Evolutionary conservation across 108 stramenopile species (phyloP), one percentile per base, ranked within the genome.

Genomic region (Pseudonitzschia pungens): DNA sequence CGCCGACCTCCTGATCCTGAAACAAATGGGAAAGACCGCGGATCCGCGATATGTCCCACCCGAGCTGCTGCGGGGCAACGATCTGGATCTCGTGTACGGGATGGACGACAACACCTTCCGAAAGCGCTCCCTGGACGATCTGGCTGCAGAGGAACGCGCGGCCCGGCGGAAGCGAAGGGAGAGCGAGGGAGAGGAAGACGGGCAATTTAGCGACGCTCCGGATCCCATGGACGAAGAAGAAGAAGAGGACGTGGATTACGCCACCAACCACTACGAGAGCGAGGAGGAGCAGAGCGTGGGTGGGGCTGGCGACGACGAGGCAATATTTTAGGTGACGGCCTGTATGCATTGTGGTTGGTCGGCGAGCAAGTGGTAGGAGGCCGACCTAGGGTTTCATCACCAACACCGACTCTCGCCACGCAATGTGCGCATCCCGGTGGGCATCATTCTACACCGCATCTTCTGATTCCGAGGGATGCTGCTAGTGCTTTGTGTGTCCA

Each of bases 161-260:
- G 65, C n/a, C 8, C 36, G 44, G n/a, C 65, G 55, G 24, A 48
- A 54, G 26, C 52, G 58, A 27, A 52, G 36, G 43, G 67, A 33
- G n/a, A 65, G 33, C 12, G 82, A 65, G 3, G 80, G 72, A 42
- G 82, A 79, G 32, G 80, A 75, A 5, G 81, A 81, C 15, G 80
- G 66, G 16, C 69, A 84, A 24, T 70, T 56, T 0, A 83, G 74
- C n/a, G 86, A 87, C 44, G 82, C 85, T 16, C 76, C 22, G 51
- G 65, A 66, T 45, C 31, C 24, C 41, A 24, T 44, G 28, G 81
- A 84, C 40, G 88, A 87, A 18, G 82, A 86, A 51, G 87, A 88
- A 12, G 91, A 80, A 69, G 91, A 92, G 65, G 91, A 92, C 68
- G 85, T 78, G 5, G 91, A 80, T 15, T 88, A 92, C 66, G 89